phyloP scores from a whole-genome alignment of 495 filamentous ascomycete species.

The Aspergillus egyptiacus region DNA sequence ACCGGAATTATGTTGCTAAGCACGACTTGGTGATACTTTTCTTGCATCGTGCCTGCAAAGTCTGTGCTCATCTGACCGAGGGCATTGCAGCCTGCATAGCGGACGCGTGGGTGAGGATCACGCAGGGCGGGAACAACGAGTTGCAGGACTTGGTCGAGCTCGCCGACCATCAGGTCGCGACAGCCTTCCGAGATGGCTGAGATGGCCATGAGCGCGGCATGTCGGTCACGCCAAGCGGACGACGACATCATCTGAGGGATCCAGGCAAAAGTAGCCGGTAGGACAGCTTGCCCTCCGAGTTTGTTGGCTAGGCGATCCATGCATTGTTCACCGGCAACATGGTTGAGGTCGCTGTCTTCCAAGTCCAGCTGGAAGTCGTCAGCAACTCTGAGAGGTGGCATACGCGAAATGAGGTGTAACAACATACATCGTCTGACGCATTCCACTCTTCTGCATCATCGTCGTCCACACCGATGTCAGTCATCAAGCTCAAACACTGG shows the following conservation, averaged over 20 bases:
- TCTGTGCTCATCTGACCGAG: slow-evolving; percentile 99
- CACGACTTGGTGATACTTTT: slow-evolving; percentile 82
- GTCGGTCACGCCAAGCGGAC: slow-evolving; percentile 87
- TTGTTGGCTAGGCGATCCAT: slow-evolving; percentile 99
- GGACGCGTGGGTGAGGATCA: slow-evolving; percentile 87
- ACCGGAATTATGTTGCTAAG: slow-evolving; percentile 90
- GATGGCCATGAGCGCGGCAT: slow-evolving; percentile 98
- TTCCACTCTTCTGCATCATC: slow-evolving; percentile 96
- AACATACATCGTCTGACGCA: slow-evolving; percentile 77
- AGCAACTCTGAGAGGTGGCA: slow-evolving; percentile 11
- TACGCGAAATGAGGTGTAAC: neutral
- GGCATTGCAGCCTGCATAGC: slow-evolving; percentile 98
- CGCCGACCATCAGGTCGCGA: slow-evolving; percentile 88
- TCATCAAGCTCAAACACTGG: slow-evolving; percentile 97
- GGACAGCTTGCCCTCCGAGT: slow-evolving; percentile 77
- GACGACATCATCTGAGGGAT: slow-evolving; percentile 97
- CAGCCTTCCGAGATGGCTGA: slow-evolving; percentile 99
- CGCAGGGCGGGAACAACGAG: slow-evolving; percentile 89
- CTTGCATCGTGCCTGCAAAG: slow-evolving; percentile 97
- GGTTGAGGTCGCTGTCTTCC: slow-evolving; percentile 95
- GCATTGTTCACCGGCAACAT: slow-evolving; percentile 96
- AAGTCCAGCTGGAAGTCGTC: slow-evolving; percentile 61
- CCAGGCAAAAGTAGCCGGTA: slow-evolving; percentile 94
- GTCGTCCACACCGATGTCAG: slow-evolving; percentile 92
- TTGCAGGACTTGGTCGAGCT: slow-evolving; percentile 88